These are phyloP conservation scores for Eutrema salsugineum DNA, from an alignment of 441 rosid genomes.

Conservation along the genomic window DNA sequence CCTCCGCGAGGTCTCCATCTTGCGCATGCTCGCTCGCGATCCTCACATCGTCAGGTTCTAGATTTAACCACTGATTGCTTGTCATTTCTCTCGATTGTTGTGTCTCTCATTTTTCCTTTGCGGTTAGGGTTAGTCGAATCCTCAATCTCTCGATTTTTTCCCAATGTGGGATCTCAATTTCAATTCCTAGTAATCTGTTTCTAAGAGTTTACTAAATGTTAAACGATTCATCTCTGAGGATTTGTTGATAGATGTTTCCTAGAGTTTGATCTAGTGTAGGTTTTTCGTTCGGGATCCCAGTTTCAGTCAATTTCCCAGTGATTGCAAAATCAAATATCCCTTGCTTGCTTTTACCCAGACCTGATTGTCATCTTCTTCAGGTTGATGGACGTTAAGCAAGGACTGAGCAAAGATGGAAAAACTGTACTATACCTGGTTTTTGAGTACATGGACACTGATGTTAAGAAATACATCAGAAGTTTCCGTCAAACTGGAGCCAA, in stretches of 20 bases:
- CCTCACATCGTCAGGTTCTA: slow-evolving; percentile 78
- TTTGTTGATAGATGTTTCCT: background rate
- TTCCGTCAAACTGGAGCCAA: slow-evolving; percentile 57
- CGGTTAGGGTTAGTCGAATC: background rate
- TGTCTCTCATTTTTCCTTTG: background rate
- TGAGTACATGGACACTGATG: slow-evolving; percentile 93
- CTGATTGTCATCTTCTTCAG: slow-evolving; percentile 34
- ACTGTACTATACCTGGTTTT: slow-evolving; percentile 94
- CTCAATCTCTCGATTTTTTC: background rate
- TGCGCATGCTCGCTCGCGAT: slow-evolving; percentile 93
- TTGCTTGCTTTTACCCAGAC: background rate
- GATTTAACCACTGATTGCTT: background rate
- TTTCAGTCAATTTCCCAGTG: background rate
- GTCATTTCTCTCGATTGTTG: background rate
- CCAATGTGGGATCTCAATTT: slow-evolving; percentile 3
- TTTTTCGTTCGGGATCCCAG: background rate
- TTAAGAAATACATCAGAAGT: slow-evolving; percentile 83
- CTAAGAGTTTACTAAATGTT: background rate
- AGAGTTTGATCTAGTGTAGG: background rate
- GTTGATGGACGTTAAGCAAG: slow-evolving; percentile 92
- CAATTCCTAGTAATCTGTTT: too few relatives aligned
- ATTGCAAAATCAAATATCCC: background rate
- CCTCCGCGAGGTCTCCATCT: slow-evolving; percentile 92
- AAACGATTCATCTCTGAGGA: background rate
- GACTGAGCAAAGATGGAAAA: slow-evolving; percentile 80